Percentiles rank a stretch among this genome's conserved stretches.
Conservation (phyloP, 148 eudicot genomes). For the Talinum fruticosum region DNA sequence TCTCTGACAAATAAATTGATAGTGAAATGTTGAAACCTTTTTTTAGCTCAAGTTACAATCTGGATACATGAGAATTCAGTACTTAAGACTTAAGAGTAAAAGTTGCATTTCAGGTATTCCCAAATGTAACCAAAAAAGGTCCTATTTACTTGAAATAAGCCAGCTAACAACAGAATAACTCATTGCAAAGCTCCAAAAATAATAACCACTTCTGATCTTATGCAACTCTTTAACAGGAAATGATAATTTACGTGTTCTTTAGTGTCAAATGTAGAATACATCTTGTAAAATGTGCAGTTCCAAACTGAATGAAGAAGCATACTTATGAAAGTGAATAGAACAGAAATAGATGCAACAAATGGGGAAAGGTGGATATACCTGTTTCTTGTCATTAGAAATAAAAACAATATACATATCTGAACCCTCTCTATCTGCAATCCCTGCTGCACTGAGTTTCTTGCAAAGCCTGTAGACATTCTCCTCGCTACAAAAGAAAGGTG, state of each 20-base stretch:
- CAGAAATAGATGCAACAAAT: neutral
- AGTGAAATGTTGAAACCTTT: neutral
- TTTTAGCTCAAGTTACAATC: neutral
- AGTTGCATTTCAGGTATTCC: neutral
- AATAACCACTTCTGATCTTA: neutral
- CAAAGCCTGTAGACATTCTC: conserved; percentile 84
- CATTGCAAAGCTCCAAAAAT: neutral
- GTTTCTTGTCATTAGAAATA: conserved; percentile 86
- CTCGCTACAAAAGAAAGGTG: conserved; percentile 48
- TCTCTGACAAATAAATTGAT: neutral
- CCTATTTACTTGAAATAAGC: neutral
- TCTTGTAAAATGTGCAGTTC: neutral
- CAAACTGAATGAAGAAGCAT: neutral
- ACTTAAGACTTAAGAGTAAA: neutral
- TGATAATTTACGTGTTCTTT: neutral
- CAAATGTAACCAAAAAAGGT: neutral
- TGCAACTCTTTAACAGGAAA: neutral
- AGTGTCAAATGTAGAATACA: neutral
- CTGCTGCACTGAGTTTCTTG: conserved; percentile 55
- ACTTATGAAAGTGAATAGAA: neutral
- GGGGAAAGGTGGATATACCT: conserved; percentile 39
- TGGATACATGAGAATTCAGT: neutral
- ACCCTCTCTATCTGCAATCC: conserved; percentile 49
- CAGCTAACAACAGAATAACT: neutral
- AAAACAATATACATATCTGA: conserved; percentile 79